Base-by-base conservation (phyloP, 371 early-diverging fungal species). In the Rhizopus stolonifer region DNA sequence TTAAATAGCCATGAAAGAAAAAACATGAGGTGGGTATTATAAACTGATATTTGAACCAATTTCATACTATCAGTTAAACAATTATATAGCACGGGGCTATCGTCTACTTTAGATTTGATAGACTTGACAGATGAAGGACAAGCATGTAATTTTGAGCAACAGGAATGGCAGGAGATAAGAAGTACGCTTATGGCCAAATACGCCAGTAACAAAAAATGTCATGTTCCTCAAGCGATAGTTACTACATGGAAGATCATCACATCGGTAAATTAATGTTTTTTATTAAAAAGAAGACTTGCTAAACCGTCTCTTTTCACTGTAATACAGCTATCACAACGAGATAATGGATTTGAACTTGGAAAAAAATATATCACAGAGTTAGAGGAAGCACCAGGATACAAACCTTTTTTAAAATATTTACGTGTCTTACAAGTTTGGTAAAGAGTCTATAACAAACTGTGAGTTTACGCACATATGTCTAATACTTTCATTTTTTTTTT, bases 91-190 rank as follows among this genome's bases (percentile, higher is more conserved):
- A 29, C 36, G 19, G 49, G 33, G 29, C 23, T 49, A 24, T 49
- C 36, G 38, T 34, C 49, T 49, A 36, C 14, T 4, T 36, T 49
- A 15, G 49, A 49, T 34, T 36, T 49, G 49, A 36, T 49, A 33
- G 49, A 34, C n/a, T 36, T 36, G 49, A 22, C 49, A 36, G 49
- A 49, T 49, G 13, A 33, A 36, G 49, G 49, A 23, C 49, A 49
- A 24, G 22, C 19, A 2, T 36, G 36, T 36, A 36, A 23, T 23
- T 49, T 49, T 36, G 38, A 33, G 38, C 22, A 33, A 49, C 36
- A 36, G 23, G 49, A 49, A 49, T 49, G 49, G 49, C 36, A 49
- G 22, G 49, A 34, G 34, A 49, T 49, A 36, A 33, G 2, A 23
- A 18, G 19, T 33, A 19, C 34, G 23, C 17, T 49, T 21, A 49